Evolutionary conservation across 2,329 filamentous ascomycete genomes (phyloP).

Genomic region (Verticillium nonalfalfae): DNA sequence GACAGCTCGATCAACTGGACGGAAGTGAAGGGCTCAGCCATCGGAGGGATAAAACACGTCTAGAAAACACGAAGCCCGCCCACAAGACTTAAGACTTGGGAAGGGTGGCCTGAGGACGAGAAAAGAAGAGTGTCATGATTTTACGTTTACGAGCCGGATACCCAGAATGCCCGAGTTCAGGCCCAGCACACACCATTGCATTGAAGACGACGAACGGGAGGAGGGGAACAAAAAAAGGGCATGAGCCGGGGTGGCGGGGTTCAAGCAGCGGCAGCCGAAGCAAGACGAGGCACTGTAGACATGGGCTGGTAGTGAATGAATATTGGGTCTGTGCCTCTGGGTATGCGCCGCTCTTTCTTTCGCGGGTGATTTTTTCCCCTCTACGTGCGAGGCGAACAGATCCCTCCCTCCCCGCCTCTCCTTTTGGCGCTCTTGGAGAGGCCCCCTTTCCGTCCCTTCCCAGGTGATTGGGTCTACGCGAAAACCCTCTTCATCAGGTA

Average conservation of each 20-base stretch:
- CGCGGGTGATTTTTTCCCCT: not conserved
- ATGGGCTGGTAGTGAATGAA: slow-evolving; percentile 13
- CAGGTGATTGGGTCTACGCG: slow-evolving; percentile 23
- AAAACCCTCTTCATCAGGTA: slow-evolving; percentile 63
- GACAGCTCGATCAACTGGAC: slow-evolving; percentile 90
- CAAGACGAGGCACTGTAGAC: not conserved
- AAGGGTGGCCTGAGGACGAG: no score
- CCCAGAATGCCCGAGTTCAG: not conserved
- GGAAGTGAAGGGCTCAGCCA: slow-evolving; percentile 76
- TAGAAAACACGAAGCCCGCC: slow-evolving; percentile 18
- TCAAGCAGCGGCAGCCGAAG: not conserved
- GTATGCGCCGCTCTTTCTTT: slow-evolving; percentile 10
- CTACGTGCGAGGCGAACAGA: not conserved
- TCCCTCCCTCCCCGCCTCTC: slow-evolving; percentile 3
- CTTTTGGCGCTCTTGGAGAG: not conserved
- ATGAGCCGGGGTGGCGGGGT: no score
- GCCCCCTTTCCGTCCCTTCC: slow-evolving; percentile 17
- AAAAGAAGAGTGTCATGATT: not conserved
- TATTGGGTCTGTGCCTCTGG: slow-evolving; percentile 9
- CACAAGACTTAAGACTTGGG: no score
- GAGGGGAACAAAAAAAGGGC: not conserved
- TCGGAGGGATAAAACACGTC: slow-evolving; percentile 77
- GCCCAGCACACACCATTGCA: not conserved
- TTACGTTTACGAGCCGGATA: not conserved
- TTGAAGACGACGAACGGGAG: not conserved